A percentile compares a stretch with the other conserved stretches of the same genome.
phyloP scores from a whole-genome alignment of 768 basidiomycete species.

The Agrocybe pediades region DNA sequence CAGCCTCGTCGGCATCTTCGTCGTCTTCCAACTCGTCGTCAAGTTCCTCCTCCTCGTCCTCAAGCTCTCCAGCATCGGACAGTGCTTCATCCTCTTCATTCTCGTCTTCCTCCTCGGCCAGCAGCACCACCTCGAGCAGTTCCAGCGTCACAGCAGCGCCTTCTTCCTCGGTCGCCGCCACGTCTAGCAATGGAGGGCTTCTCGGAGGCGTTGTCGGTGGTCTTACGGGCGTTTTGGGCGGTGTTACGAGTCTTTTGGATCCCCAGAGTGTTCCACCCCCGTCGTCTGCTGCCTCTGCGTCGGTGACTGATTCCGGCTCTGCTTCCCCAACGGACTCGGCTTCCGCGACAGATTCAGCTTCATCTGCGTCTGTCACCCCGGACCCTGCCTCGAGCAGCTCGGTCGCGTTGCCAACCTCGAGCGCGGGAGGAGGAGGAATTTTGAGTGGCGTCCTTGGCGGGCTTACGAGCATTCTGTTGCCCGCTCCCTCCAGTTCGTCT shows the following conservation, averaged over 20 bases:
- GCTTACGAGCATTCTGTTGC: conserved; percentile 6
- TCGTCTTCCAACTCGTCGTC: neutral
- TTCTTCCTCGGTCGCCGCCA: no score
- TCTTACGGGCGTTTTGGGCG: neutral
- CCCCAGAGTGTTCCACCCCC: neutral
- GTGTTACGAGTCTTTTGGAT: conserved; percentile 8
- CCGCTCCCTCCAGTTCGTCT: neutral
- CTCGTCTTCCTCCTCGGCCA: neutral
- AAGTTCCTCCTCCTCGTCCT: neutral
- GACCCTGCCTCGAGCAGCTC: neutral
- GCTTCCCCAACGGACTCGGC: neutral
- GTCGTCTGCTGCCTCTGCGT: neutral
- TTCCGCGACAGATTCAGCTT: neutral
- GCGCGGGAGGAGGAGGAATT: neutral
- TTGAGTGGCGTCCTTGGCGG: conserved; percentile 3
- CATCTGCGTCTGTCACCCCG: neutral
- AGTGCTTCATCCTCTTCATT: conserved; percentile 1
- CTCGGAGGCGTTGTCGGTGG: neutral
- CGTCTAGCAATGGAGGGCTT: neutral
- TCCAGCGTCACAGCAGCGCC: neutral
- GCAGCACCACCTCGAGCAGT: neutral
- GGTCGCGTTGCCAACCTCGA: conserved; percentile 1
- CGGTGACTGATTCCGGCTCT: neutral
- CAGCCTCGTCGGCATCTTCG: neutral
- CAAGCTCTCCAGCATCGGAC: neutral